Base-by-base conservation (phyloP, 2,329 filamentous ascomycete species). In the Paecilomyces dactylethromorphus region DNA sequence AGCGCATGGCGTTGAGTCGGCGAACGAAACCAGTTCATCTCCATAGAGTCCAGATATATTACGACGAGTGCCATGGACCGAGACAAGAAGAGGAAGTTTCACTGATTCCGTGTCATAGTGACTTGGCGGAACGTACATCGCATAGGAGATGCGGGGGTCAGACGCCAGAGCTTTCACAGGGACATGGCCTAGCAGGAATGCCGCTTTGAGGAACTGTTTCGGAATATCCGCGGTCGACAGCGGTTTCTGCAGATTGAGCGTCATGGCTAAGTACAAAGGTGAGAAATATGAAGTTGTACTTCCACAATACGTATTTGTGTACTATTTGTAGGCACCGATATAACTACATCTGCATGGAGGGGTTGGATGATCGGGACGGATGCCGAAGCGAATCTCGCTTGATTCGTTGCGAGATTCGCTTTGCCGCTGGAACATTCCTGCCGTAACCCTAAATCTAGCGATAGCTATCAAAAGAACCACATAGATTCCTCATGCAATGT, bases 51-150 rank as follows among this genome's bases (percentile, higher is more conserved):
- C 61, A 12, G 57, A 54, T n/a, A 56, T 18, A 54, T 63, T 57
- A 10, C 70, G 65, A 13, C 66, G 54, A 1, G 67, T 72, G n/a
- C 71, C 70, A 60, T 73, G 71, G 7, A 73, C 56, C 51, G 56
- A 59, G 32, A 73, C 65, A 8, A 73, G 53, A 7, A 73, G 59
- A 6, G 68, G 69, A 54, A 71, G 54, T 39, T 45, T 56, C 35
- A n/a, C 5, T 0, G 35, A 39, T 39, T n/a, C 35, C 1, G 39
- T 31, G 2, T 45, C 22, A 60, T 69, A 68, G 45, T 64, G 60
- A 45, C 63, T 54, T 13, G 61, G 60, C 12, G 69, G 69, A 1
- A 71, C 61, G 54, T 68, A 70, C 15, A 71, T 62, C 7, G 62
- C 58, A 60, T 71, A 71, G 11, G 69, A 71, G 49, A 70, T 56